phyloP scores from a whole-genome alignment of 345 rosid species.

The Euphorbia pulcherrima region DNA sequence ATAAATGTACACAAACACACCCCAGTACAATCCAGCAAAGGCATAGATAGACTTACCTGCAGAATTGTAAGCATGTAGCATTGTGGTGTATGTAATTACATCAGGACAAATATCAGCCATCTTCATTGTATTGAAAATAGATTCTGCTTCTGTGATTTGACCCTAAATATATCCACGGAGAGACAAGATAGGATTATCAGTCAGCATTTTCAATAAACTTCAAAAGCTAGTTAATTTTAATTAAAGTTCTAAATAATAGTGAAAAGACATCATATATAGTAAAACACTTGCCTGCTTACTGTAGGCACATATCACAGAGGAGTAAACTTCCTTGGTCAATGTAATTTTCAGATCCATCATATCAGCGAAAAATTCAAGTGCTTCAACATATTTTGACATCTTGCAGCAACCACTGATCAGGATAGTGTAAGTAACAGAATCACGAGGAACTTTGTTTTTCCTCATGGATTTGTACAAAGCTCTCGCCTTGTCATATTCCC shows the following conservation, averaged over 20 bases:
- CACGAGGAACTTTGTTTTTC: slow-evolving; percentile 53
- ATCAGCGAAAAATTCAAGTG: slow-evolving; percentile 60
- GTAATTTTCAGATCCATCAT: slow-evolving; percentile 56
- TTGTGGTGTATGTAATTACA: slow-evolving; percentile 69
- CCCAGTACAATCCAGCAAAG: background rate
- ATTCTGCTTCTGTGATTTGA: slow-evolving; percentile 67
- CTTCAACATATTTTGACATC: slow-evolving; percentile 67
- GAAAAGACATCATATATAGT: slow-evolving; percentile 5
- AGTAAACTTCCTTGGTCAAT: slow-evolving; percentile 74
- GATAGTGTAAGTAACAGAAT: slow-evolving; percentile 75
- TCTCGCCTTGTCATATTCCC: slow-evolving; percentile 67
- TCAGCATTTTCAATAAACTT: background rate
- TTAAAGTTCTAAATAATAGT: background rate
- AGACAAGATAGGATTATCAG: slow-evolving; percentile 9
- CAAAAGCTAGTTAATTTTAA: background rate
- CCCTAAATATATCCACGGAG: slow-evolving; percentile 39
- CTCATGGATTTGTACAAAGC: slow-evolving; percentile 68
- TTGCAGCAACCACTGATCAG: slow-evolving; percentile 72
- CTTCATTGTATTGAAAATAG: slow-evolving; percentile 71
- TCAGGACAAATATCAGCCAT: slow-evolving; percentile 63
- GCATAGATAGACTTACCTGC: slow-evolving; percentile 39
- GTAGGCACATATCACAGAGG: slow-evolving; percentile 63
- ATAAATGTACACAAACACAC: background rate
- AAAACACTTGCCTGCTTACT: slow-evolving; percentile 67
- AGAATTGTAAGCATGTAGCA: slow-evolving; percentile 71